Evolutionary conservation across 805 yeast species (phyloP), one percentile per base, ranked within the genome.

Genomic region (Yarrowia phangngaensis): DNA sequence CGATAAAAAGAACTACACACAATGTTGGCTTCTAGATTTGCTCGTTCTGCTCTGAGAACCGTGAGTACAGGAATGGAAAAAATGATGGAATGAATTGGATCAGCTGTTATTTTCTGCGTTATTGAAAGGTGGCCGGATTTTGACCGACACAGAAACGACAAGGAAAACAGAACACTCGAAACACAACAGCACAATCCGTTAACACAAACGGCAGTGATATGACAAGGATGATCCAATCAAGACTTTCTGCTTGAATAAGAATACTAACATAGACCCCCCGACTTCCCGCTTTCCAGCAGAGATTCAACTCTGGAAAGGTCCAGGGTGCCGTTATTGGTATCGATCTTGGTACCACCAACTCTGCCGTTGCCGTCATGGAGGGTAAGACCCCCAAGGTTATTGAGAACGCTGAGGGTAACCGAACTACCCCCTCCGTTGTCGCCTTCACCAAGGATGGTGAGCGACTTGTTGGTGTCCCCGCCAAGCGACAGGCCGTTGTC

Each of bases 401-500:
- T 53, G 94, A 85, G 69, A 84, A 84, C 72, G 66, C 78, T 53
- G 85, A 80, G 67, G 89, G 89, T 66, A 72, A 77, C 40, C 74
- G 87, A 60, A 81, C 94, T 45, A 87, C 95, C 15, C 96, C 97
- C 23, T 89, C 97, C 26, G 86, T 88, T 33, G 96, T 88, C 53
- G 96, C 96, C 49, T 88, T 88, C 78, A 83, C 92, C 57, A 81
- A 82, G 66, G 92, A 84, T 53, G 92, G 90, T 53, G 95, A 85
- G 71, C 81, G 95, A 63, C 72, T 88, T 53, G 95, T 88, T 54
- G 97, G 97, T 70, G 85, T 82, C 53, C 87, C 94, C 56, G 97
- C 97, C 60, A 89, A 88, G 75, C 84, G 96, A 65, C 97, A 88
- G 72, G 94, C 95, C 53, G 89, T 87, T 47, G 87, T 88, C 56